phyloP scores from a whole-genome alignment of 768 basidiomycete species.

The Hydnum rufescens region DNA sequence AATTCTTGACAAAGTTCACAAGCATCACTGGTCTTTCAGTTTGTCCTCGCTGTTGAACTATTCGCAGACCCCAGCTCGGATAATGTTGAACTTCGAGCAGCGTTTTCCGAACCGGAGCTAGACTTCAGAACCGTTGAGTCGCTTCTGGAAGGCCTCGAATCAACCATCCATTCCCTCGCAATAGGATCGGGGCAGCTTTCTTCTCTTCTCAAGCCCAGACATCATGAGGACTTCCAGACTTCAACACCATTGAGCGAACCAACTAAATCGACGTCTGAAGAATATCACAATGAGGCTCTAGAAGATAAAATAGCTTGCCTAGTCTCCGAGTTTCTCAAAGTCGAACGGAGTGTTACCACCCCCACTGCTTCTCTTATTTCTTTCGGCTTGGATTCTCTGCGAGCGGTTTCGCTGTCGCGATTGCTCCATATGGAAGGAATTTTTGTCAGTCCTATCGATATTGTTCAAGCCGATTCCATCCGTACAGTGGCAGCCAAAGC shows the following conservation, averaged over 20 bases:
- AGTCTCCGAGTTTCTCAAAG: not conserved
- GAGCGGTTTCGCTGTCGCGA: slow-evolving; percentile 26
- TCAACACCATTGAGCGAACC: too few species aligned
- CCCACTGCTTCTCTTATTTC: slow-evolving; percentile 24
- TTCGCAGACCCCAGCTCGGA: slow-evolving; percentile 16
- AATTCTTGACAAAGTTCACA: not conserved
- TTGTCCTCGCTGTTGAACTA: not conserved
- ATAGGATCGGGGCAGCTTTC: too few species aligned
- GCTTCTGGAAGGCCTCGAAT: not conserved
- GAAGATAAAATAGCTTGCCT: not conserved
- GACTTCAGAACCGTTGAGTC: slow-evolving; percentile 7
- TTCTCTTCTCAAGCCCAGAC: too few species aligned
- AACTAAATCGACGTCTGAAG: too few species aligned
- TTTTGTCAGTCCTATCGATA: slow-evolving; percentile 19
- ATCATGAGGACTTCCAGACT: too few species aligned
- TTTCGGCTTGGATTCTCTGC: slow-evolving; percentile 30
- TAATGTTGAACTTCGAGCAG: slow-evolving; percentile 17
- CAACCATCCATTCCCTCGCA: too few species aligned
- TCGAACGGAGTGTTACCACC: slow-evolving; percentile 6
- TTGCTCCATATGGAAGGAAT: slow-evolving; percentile 19
- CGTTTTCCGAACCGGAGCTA: slow-evolving; percentile 7
- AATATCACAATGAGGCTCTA: not conserved
- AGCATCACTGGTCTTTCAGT: not conserved
- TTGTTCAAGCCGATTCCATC: slow-evolving; percentile 15
- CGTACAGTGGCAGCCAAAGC: slow-evolving; percentile 1